These are phyloP conservation scores for Phytophthora palmivora DNA, from an alignment of 352 stramenopile genomes.

Conservation along the genomic window DNA sequence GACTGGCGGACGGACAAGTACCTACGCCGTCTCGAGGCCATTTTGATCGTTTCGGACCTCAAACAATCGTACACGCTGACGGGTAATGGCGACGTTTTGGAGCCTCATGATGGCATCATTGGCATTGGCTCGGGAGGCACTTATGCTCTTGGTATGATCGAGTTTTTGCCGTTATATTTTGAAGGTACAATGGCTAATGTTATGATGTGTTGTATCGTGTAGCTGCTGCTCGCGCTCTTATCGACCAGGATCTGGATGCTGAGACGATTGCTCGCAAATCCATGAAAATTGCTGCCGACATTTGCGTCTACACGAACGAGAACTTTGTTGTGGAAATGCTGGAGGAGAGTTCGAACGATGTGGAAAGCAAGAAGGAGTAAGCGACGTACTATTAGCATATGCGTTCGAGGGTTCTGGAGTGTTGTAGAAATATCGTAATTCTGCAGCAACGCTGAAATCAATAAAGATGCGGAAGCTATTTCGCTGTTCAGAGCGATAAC, in stretches of 20 bases:
- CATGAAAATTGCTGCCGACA: conserved; percentile 97
- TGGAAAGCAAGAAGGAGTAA: conserved; percentile 46
- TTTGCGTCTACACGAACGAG: conserved; percentile 99
- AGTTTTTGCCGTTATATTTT: conserved; percentile 7
- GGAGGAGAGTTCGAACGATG: conserved; percentile 53
- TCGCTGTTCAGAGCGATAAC: too few relatives aligned
- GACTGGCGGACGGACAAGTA: conserved; percentile 99
- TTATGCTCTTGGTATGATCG: conserved; percentile 91
- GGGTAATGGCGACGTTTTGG: conserved; percentile 98
- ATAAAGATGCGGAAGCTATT: conserved; percentile 14
- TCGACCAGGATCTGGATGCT: conserved; percentile 93
- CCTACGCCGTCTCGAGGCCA: conserved; percentile 94
- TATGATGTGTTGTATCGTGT: conserved; percentile 4
- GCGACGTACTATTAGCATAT: conserved; percentile 1
- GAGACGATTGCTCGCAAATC: conserved; percentile 94
- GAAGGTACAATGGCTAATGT: background rate
- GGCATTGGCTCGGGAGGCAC: conserved; percentile 94
- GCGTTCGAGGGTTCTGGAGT: conserved; percentile 1
- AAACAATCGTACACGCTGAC: conserved; percentile 98
- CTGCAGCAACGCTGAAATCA: conserved; percentile 18
- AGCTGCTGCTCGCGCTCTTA: conserved; percentile 96
- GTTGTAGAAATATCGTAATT: conserved; percentile 1
- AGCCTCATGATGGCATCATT: conserved; percentile 97
- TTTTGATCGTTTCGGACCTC: conserved; percentile 95
- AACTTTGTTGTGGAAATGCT: conserved; percentile 96